phyloP scores from a whole-genome alignment of 2,329 filamentous ascomycete genomes.

The Coleophoma crateriformis region DNA sequence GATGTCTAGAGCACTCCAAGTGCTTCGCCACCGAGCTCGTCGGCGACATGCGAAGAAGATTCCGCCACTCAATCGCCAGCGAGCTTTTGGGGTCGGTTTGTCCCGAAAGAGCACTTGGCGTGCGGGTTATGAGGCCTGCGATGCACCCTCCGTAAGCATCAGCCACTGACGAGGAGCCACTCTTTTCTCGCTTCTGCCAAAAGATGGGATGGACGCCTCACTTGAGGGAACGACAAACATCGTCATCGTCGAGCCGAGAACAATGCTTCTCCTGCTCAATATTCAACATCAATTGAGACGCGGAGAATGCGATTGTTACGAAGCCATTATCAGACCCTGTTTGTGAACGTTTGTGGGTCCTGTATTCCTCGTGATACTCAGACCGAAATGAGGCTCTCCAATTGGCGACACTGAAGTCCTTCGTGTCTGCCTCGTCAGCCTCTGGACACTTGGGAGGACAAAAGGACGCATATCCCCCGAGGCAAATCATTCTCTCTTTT shows the following conservation, averaged over 20 bases:
- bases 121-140: not conserved
- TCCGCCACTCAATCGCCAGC: not conserved
- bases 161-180: not conserved
- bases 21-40: not conserved
- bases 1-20: no score
- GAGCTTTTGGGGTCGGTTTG: not conserved
- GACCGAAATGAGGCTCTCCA: no score
- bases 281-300: not conserved
- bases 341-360: not conserved
- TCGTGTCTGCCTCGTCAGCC: no score
- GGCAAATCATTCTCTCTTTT: no score
- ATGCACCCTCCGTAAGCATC: not conserved
- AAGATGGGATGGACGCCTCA: not conserved
- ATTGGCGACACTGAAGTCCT: no score
- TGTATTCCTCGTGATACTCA: no score
- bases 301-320: not conserved
- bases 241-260: no score
- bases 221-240: not conserved
- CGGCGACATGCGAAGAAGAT: not conserved
- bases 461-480: no score
- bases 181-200: not conserved
- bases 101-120: not conserved
- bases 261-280: no score
- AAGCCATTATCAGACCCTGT: not conserved
- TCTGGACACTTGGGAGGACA: no score